These are phyloP conservation scores for Trapa incisa DNA, from an alignment of 345 rosid genomes.

Conservation along the genomic window DNA sequence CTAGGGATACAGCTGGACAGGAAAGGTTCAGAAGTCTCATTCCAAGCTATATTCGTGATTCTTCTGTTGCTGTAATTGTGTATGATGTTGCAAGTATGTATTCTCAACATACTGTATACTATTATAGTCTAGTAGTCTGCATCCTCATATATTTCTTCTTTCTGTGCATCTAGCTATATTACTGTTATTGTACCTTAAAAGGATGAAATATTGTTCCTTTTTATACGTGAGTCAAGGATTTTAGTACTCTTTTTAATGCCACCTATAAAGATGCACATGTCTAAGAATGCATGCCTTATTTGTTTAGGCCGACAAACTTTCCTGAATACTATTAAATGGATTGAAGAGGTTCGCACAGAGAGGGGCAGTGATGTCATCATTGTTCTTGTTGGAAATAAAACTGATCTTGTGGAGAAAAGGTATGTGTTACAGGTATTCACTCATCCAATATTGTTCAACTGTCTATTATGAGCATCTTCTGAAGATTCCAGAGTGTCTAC, in stretches of 20 bases:
- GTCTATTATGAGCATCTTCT: neutral
- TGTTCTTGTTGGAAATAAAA: constrained; percentile 86
- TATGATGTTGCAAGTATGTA: constrained; percentile 74
- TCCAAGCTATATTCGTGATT: constrained; percentile 90
- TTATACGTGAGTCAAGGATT: neutral
- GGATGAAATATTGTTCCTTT: neutral
- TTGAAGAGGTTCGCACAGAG: constrained; percentile 82
- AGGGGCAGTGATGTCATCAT: constrained; percentile 82
- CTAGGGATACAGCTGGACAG: constrained; percentile 94
- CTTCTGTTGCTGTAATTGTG: constrained; percentile 88
- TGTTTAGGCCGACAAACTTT: constrained; percentile 71
- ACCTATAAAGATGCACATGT: neutral
- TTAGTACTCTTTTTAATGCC: neutral
- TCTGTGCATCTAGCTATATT: no score
- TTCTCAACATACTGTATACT: neutral
- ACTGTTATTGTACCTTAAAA: neutral
- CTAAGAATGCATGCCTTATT: neutral
- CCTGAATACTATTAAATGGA: constrained; percentile 83
- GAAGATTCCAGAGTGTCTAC: neutral
- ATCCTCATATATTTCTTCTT: neutral
- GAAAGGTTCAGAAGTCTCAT: constrained; percentile 92
- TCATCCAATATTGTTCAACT: neutral
- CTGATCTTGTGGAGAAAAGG: constrained; percentile 85
- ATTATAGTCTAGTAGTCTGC: neutral
- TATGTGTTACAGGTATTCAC: constrained; percentile 1